Evolutionary conservation across 768 basidiomycete genomes (phyloP).

Genomic region (Mycena filopes): DNA sequence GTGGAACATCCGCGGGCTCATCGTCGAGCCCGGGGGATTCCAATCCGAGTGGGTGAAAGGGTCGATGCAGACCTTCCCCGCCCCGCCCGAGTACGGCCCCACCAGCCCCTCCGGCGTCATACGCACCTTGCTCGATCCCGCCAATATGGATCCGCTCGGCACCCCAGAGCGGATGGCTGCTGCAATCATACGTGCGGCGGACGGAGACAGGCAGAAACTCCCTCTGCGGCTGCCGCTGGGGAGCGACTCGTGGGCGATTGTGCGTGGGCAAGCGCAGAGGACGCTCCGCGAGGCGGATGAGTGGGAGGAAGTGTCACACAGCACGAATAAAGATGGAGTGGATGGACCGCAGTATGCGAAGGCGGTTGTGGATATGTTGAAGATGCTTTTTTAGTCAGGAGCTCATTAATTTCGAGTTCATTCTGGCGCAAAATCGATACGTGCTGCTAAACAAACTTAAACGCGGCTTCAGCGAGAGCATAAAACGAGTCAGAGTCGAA

Average conservation of each 20-base stretch:
- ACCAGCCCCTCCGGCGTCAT: constrained; percentile 8
- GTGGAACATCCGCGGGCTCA: constrained; percentile 51
- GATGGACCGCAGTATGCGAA: constrained; percentile 7
- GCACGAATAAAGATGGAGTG: constrained; percentile 14
- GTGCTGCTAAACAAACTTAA: too few relatives aligned
- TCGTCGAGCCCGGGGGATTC: constrained; percentile 40
- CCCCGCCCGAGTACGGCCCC: constrained; percentile 39
- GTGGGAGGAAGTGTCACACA: constrained; percentile 16
- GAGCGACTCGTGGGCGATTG: constrained; percentile 34
- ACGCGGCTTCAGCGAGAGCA: too few relatives aligned
- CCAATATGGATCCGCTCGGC: constrained; percentile 24
- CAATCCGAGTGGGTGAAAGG: constrained; percentile 36
- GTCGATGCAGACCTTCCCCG: constrained; percentile 28
- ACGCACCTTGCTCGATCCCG: constrained; percentile 20
- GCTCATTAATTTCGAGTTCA: neutral
- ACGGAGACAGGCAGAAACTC: constrained; percentile 27
- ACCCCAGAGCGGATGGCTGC: constrained; percentile 33
- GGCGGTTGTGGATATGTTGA: constrained; percentile 4
- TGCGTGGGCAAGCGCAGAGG: constrained; percentile 17
- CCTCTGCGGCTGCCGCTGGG: constrained; percentile 40
- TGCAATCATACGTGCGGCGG: constrained; percentile 29
- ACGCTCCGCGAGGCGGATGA: constrained; percentile 11
- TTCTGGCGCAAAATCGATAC: too few relatives aligned
- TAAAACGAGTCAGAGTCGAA: neutral
- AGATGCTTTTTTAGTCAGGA: neutral